Percentiles rank a stretch among this genome's conserved stretches.
Evolutionary conservation across 805 yeast species (phyloP).

Genomic region (Nakazawaea ambrosiae): DNA sequence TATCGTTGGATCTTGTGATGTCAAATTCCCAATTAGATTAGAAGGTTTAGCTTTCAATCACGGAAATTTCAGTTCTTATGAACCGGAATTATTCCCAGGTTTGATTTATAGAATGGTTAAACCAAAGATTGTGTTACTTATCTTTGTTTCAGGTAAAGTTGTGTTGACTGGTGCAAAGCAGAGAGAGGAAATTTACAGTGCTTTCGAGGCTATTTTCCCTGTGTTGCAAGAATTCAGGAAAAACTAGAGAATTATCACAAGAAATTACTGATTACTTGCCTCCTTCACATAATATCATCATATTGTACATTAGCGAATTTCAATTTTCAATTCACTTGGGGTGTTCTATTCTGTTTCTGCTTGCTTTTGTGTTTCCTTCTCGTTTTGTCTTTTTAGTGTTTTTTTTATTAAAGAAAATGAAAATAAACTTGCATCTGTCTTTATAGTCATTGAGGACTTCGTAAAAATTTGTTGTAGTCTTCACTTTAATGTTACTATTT

Average conservation of each 20-base stretch:
- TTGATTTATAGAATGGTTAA: constrained; percentile 98
- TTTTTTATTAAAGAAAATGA: not conserved
- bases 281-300: not conserved
- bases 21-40: constrained; percentile 92
- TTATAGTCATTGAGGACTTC: not conserved
- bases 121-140: constrained; percentile 92
- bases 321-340: not conserved
- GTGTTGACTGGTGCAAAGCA: constrained; percentile 98
- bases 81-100: constrained; percentile 97
- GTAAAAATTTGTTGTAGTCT: not conserved
- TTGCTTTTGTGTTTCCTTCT: too few species aligned
- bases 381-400: not conserved
- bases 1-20: constrained; percentile 98
- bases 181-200: constrained; percentile 96
- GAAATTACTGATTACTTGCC: not conserved
- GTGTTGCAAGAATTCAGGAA: constrained; percentile 97
- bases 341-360: constrained; percentile 5
- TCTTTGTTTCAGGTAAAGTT: constrained; percentile 95
- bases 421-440: not conserved
- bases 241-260: too few species aligned
- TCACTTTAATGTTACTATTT: not conserved
- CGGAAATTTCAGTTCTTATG: constrained; percentile 97
- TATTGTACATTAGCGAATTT: constrained; percentile 1
- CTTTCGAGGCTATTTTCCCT: constrained; percentile 97
- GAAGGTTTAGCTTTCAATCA: constrained; percentile 98